Evolutionary conservation across 2,329 filamentous ascomycete species (phyloP).

Genomic region (Pseudogymnoascus sp.): DNA sequence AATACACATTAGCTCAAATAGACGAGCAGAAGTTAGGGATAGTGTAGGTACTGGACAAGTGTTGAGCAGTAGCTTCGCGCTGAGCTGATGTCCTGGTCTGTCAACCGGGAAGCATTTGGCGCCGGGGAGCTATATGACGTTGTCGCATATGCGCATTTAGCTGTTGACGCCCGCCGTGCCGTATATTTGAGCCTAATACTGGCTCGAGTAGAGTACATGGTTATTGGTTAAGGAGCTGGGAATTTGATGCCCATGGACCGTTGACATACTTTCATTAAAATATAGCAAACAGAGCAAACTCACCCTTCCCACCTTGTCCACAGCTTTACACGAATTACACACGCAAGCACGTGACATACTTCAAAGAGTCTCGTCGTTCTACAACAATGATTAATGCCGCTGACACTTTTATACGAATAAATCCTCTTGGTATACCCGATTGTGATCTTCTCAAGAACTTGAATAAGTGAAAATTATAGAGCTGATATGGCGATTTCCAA

Average conservation of each 20-base stretch:
- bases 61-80: conserved; percentile 28
- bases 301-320: not conserved
- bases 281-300: conserved; percentile 6
- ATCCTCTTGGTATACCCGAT: not conserved
- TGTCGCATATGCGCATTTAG: conserved; percentile 23
- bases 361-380: not conserved
- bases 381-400: not conserved
- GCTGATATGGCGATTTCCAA: not conserved
- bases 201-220: conserved; percentile 22
- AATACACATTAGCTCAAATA: conserved; percentile 13
- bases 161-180: conserved; percentile 8
- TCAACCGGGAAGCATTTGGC: conserved; percentile 23
- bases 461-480: not conserved
- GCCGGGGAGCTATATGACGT: conserved; percentile 26
- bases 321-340: conserved; percentile 1
- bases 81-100: conserved; percentile 25
- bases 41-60: conserved; percentile 24
- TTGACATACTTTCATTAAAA: not conserved
- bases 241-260: not conserved
- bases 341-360: not conserved
- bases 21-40: not conserved
- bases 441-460: not conserved
- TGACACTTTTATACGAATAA: not conserved
- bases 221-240: not conserved
- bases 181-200: conserved; percentile 19